phyloP scores from a whole-genome alignment of 208 protist species.

The Crithidia fasciculata region DNA sequence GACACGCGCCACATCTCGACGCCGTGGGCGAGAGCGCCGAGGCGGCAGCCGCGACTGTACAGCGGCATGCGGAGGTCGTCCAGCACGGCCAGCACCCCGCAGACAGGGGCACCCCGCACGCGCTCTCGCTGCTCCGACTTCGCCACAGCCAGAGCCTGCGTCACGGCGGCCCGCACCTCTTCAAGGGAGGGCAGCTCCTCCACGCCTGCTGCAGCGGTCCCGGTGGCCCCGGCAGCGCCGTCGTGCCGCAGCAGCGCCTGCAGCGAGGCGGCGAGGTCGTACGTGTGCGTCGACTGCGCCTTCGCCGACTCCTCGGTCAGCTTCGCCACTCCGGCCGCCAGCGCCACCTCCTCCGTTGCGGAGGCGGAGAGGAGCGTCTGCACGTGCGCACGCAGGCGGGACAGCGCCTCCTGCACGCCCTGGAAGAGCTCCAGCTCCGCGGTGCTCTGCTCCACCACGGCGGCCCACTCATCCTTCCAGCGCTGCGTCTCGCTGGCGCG shows the following conservation, averaged over 20 bases:
- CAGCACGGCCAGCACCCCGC: conserved; percentile 52
- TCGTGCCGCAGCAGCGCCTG: conserved; percentile 32
- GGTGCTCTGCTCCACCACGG: conserved; percentile 52
- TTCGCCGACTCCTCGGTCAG: conserved; percentile 29
- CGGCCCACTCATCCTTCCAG: conserved; percentile 39
- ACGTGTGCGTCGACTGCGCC: conserved; percentile 19
- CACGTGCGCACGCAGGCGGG: conserved; percentile 72
- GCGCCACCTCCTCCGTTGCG: conserved; percentile 50
- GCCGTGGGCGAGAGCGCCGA: conserved; percentile 62
- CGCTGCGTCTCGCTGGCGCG: conserved; percentile 45
- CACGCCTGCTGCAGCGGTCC: conserved; percentile 6
- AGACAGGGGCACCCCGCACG: conserved; percentile 46
- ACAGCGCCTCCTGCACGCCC: conserved; percentile 61
- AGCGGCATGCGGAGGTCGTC: conserved; percentile 69
- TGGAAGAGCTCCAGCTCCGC: conserved; percentile 69
- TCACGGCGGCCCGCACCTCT: conserved; percentile 31
- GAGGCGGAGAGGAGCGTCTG: conserved; percentile 63
- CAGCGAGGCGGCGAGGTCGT: conserved; percentile 37
- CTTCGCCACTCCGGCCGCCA: conserved; percentile 34
- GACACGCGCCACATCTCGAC: conserved; percentile 68
- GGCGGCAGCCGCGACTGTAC: conserved; percentile 65
- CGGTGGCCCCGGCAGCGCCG: conserved; percentile 8
- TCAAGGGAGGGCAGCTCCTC: conserved; percentile 31
- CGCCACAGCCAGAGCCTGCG: conserved; percentile 34
- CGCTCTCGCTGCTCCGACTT: conserved; percentile 45